Conservation (phyloP, 2,329 filamentous ascomycete genomes). For the Calonectria fujianensis region DNA sequence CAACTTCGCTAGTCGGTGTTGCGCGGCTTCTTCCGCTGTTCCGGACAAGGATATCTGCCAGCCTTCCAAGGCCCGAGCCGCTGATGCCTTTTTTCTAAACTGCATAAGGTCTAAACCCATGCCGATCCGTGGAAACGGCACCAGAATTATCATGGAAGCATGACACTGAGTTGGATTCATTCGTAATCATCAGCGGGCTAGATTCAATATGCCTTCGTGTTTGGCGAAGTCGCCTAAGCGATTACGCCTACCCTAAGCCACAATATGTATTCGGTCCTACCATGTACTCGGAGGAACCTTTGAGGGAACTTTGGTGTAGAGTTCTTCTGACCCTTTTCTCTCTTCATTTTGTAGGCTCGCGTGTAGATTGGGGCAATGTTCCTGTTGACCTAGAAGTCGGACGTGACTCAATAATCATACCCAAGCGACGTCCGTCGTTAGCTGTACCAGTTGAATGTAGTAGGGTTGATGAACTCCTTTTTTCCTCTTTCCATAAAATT, state of each 20-base stretch:
- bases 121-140: not conserved
- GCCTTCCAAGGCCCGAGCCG: constrained; percentile 15
- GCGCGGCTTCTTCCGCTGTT: constrained; percentile 1
- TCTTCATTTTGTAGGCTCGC: not conserved
- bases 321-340: not conserved
- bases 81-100: constrained; percentile 14
- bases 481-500: not conserved
- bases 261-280: not conserved
- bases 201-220: not conserved
- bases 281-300: not conserved
- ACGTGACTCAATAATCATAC: not conserved
- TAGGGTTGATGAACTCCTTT: too few species aligned
- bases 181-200: not conserved
- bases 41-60: constrained; percentile 4
- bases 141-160: not conserved
- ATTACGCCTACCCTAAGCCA: constrained; percentile 2
- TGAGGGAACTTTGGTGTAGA: not conserved
- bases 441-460: too few species aligned
- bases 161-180: too few species aligned
- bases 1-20: constrained; percentile 3
- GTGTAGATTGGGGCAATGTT: not conserved
- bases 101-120: constrained; percentile 2
- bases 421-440: not conserved
- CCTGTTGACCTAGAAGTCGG: not conserved
- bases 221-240: not conserved